These are phyloP conservation scores for Typha latifolia DNA, from an alignment of 176 grass and related monocot species.

Conservation along the genomic window DNA sequence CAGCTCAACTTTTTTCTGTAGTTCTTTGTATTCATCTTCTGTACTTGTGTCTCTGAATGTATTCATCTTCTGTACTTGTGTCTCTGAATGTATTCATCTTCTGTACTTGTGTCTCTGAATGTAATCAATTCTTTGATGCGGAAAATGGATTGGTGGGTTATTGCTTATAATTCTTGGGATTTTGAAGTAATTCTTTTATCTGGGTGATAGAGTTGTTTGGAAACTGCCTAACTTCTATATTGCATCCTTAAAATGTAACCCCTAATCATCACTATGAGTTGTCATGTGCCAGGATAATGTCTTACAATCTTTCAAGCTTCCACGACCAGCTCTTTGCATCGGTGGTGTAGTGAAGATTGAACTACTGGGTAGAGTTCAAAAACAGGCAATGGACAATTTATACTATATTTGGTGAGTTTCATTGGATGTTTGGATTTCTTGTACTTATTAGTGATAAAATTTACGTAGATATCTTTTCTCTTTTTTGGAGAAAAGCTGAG, in stretches of 20 bases:
- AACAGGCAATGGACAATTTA: constrained; percentile 36
- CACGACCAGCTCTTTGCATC: constrained; percentile 53
- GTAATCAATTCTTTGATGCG: not conserved
- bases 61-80: too few species aligned
- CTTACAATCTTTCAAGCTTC: constrained; percentile 67
- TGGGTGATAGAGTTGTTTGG: too few species aligned
- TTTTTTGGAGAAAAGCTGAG: not conserved
- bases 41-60: too few species aligned
- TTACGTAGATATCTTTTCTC: not conserved
- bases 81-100: too few species aligned
- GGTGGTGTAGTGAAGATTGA: constrained; percentile 79
- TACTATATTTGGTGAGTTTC: constrained; percentile 85
- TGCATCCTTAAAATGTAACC: not conserved
- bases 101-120: not conserved
- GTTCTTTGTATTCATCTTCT: not conserved
- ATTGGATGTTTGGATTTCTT: constrained; percentile 8
- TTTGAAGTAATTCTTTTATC: not conserved
- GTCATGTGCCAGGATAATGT: constrained; percentile 40
- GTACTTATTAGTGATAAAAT: not conserved
- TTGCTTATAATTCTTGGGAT: constrained; percentile 11
- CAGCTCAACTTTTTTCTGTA: not conserved
- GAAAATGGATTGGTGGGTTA: not conserved
- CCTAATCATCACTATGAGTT: not conserved
- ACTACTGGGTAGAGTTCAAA: constrained; percentile 61
- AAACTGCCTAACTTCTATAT: not conserved